Evolutionary conservation across 805 yeast genomes (phyloP), one percentile per base, ranked within the genome.

Genomic region (Starmerella tilneyi): DNA sequence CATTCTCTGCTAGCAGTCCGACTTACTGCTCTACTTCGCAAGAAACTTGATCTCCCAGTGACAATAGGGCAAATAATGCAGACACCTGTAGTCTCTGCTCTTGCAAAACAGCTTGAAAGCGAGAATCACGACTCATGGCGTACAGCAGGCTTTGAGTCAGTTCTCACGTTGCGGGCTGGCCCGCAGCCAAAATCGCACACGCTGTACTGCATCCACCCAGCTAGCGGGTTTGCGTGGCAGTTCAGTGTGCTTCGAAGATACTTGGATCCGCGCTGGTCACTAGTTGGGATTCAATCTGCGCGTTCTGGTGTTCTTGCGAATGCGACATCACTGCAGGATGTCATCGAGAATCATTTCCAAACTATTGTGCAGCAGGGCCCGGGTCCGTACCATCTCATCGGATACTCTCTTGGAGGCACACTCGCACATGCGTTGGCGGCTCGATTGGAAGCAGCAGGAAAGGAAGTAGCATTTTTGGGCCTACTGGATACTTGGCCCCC

Each of bases 1-100:
- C 98, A 89, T 64, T 88, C 96, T 1, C 86, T 89, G 56, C 69
- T 92, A 52, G 97, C 96, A 4, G 52, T 52, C 15, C 45, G 43
- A 4, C 39, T 49, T 5, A 45, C 45, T 1, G 30, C 49, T 2
- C 17, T 27, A 9, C 36, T 49, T 3, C 45, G 52, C 2, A 17
- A 20, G 6, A 32, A 32, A 19, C 36, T 45, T 8, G 15, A 15
- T 7, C 34, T 45, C 1, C 52, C 52, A 1, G 43, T 49, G 13
- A 49, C 49, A 6, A 49, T 49, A 19, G 52, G 52, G 7, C 52
- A 49, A 16, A 34, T 49, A 2, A 45, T 49, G 49, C 49, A 43
- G 31, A 9, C 44, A 3, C 52, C 52, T 5, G 21, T 34, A 11
- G 47, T 49, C 11, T 37, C 41, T 3, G 15, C 23, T 9, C 16